phyloP scores from a whole-genome alignment of 23 red algal species.

The Cyanidioschyzon merolae region DNA sequence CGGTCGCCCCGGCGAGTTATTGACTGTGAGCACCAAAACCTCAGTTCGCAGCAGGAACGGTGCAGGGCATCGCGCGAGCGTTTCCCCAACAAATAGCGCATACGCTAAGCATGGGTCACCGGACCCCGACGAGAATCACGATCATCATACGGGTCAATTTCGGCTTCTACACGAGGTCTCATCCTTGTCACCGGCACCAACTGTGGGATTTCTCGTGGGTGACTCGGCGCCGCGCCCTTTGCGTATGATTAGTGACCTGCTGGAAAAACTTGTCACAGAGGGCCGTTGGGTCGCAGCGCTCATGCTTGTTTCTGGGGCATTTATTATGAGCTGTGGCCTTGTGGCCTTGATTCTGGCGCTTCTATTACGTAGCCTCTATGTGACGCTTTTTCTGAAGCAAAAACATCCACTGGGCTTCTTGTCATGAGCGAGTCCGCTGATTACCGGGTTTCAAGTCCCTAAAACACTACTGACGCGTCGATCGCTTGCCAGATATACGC shows the following conservation, averaged over 20 bases:
- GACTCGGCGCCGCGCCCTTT: slow-evolving; percentile 5
- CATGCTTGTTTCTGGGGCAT: not conserved
- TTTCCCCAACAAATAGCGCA: not conserved
- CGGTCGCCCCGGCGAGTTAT: not conserved
- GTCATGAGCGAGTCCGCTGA: too few relatives aligned
- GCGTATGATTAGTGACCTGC: not conserved
- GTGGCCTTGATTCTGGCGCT: not conserved
- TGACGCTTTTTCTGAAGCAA: not conserved
- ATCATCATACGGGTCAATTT: not conserved
- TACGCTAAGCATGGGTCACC: not conserved
- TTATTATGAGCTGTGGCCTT: not conserved
- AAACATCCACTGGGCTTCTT: too few relatives aligned
- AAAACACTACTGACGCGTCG: too few relatives aligned
- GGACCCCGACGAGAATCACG: not conserved
- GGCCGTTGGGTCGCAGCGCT: slow-evolving; percentile 13
- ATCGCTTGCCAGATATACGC: too few relatives aligned
- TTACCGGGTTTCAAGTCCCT: too few relatives aligned
- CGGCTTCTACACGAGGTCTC: not conserved
- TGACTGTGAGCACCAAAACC: not conserved
- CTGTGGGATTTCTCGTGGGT: not conserved
- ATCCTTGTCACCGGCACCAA: not conserved
- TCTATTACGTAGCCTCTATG: not conserved
- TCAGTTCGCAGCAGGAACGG: not conserved
- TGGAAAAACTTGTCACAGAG: not conserved
- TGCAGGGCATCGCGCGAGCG: not conserved